phyloP scores from a whole-genome alignment of 208 protist genomes.

The Naegleria gruberi region DNA sequence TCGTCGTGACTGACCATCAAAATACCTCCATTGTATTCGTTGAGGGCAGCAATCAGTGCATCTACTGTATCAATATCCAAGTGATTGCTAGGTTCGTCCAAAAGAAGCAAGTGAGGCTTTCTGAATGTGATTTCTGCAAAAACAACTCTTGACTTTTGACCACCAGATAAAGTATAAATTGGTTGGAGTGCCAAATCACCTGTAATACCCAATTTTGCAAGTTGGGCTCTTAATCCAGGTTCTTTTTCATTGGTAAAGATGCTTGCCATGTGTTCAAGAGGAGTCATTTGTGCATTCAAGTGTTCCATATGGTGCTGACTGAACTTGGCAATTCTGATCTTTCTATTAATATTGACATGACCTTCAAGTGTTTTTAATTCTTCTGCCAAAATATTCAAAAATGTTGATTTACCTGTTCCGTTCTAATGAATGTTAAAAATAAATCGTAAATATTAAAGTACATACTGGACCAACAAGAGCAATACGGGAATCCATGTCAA shows the following conservation, averaged over 20 bases:
- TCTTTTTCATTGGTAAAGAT: slow-evolving; percentile 71
- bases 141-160: slow-evolving; percentile 47
- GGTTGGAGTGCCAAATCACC: slow-evolving; percentile 37
- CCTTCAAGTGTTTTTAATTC: slow-evolving; percentile 65
- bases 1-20: slow-evolving; percentile 83
- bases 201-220: slow-evolving; percentile 78
- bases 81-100: slow-evolving; percentile 94
- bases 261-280: slow-evolving; percentile 71
- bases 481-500: slow-evolving; percentile 71
- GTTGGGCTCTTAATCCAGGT: slow-evolving; percentile 68
- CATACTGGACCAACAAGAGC: slow-evolving; percentile 44
- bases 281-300: slow-evolving; percentile 72
- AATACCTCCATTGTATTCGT: slow-evolving; percentile 73
- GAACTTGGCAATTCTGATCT: slow-evolving; percentile 74
- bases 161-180: slow-evolving; percentile 35
- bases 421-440: slow-evolving; percentile 42
- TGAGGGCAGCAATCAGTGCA: slow-evolving; percentile 74
- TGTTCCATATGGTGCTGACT: slow-evolving; percentile 83
- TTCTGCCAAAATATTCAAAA: slow-evolving; percentile 78
- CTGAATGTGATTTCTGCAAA: slow-evolving; percentile 76
- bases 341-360: slow-evolving; percentile 62
- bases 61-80: slow-evolving; percentile 86
- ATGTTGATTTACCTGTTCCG: slow-evolving; percentile 84
- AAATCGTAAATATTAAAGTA: background rate
- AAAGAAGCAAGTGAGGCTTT: slow-evolving; percentile 81